A percentile compares a stretch with the other conserved stretches of the same genome.
These are phyloP conservation scores for Escallonia herrerae DNA, from an alignment of 129 eudicot species.

Conservation along the genomic window DNA sequence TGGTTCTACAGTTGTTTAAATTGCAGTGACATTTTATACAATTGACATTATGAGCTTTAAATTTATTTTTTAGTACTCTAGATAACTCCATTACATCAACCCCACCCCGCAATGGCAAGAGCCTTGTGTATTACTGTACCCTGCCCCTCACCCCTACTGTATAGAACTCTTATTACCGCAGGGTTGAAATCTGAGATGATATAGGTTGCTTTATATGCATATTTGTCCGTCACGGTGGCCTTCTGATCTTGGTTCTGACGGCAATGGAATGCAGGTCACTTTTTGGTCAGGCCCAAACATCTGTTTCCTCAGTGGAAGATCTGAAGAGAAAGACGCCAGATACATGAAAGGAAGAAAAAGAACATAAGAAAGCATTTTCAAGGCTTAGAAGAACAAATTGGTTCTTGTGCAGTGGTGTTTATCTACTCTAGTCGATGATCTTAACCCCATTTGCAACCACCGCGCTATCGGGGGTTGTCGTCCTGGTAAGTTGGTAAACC, in stretches of 20 bases:
- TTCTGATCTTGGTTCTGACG: not conserved
- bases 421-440: no score
- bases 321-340: conserved; percentile 55
- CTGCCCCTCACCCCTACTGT: not conserved
- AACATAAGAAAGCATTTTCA: no score
- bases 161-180: not conserved
- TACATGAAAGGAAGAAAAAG: not conserved
- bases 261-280: conserved; percentile 48
- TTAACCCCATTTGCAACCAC: no score
- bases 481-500: no score
- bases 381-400: no score
- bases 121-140: no score
- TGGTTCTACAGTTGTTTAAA: not conserved
- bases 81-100: not conserved
- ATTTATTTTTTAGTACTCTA: not conserved
- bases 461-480: no score
- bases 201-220: not conserved
- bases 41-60: not conserved
- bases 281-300: conserved; percentile 75
- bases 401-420: no score
- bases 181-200: not conserved
- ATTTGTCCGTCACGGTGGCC: not conserved
- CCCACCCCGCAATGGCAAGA: no score
- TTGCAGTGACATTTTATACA: not conserved
- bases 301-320: conserved; percentile 36